phyloP scores from a whole-genome alignment of 1,139 yeast species.

The Kodamaea fungicola region DNA sequence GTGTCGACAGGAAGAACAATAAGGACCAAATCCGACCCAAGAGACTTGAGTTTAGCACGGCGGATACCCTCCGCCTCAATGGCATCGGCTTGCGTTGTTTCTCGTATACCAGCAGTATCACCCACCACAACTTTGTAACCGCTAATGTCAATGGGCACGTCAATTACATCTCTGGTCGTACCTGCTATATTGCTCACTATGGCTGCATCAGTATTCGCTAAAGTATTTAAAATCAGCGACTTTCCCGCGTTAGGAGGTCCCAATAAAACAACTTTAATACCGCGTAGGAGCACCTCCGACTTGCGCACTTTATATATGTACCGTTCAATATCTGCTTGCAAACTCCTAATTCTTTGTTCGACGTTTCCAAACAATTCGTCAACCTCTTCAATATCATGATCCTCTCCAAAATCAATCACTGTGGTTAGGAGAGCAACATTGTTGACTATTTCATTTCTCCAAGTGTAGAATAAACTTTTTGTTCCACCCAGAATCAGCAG shows the following conservation, averaged over 20 bases:
- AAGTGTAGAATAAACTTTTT: constrained; percentile 47
- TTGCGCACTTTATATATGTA: constrained; percentile 53
- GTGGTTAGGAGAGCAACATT: constrained; percentile 80
- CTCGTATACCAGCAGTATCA: constrained; percentile 91
- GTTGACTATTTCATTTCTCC: constrained; percentile 68
- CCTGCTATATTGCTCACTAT: constrained; percentile 93
- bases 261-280: constrained; percentile 67
- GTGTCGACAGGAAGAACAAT: constrained; percentile 43
- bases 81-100: constrained; percentile 40
- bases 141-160: constrained; percentile 72
- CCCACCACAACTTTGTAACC: constrained; percentile 84
- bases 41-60: constrained; percentile 62
- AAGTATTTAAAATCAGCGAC: constrained; percentile 71
- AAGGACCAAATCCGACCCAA: constrained; percentile 58
- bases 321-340: constrained; percentile 43
- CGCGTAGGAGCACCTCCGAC: constrained; percentile 66
- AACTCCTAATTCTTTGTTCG: constrained; percentile 31
- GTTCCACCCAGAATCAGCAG: constrained; percentile 70
- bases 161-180: constrained; percentile 87
- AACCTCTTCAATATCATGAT: constrained; percentile 73
- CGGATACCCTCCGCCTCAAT: constrained; percentile 84
- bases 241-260: constrained; percentile 99
- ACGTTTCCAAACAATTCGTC: constrained; percentile 50
- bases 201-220: constrained; percentile 81
- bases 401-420: constrained; percentile 94